These are phyloP conservation scores for Oryza coarctata DNA, from an alignment of 176 grass and related monocot genomes.

Conservation along the genomic window DNA sequence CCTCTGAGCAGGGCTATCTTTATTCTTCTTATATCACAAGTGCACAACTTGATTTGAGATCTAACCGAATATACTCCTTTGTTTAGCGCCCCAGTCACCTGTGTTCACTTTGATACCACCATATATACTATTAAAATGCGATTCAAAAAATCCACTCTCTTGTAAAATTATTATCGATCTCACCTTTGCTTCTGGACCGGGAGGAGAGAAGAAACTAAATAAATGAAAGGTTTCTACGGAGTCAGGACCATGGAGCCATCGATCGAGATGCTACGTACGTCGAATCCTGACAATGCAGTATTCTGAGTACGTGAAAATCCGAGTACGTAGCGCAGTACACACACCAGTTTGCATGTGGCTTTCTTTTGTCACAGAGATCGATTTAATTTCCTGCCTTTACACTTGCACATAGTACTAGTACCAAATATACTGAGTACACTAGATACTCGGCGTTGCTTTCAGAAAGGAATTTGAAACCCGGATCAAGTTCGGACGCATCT, in stretches of 20 bases:
- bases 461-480: background rate
- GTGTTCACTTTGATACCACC: too few relatives aligned
- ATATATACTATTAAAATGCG: too few relatives aligned
- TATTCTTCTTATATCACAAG: too few relatives aligned
- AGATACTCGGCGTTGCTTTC: too few relatives aligned
- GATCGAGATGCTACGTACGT: background rate
- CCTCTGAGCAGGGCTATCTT: too few relatives aligned
- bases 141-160: too few relatives aligned
- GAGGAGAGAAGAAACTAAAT: background rate
- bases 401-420: background rate
- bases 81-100: too few relatives aligned
- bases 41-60: too few relatives aligned
- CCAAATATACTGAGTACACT: too few relatives aligned
- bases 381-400: background rate
- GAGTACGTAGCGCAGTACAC: background rate
- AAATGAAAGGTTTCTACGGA: background rate
- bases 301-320: background rate
- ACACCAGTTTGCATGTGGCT: background rate
- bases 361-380: background rate
- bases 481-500: background rate
- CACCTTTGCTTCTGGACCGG: background rate
- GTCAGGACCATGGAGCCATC: background rate
- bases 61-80: too few relatives aligned
- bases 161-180: too few relatives aligned
- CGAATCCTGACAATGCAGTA: background rate